Percentiles rank a stretch among this genome's conserved stretches.
Evolutionary conservation across 2,329 filamentous ascomycete species (phyloP).

Genomic region (Xylariaceae sp.): DNA sequence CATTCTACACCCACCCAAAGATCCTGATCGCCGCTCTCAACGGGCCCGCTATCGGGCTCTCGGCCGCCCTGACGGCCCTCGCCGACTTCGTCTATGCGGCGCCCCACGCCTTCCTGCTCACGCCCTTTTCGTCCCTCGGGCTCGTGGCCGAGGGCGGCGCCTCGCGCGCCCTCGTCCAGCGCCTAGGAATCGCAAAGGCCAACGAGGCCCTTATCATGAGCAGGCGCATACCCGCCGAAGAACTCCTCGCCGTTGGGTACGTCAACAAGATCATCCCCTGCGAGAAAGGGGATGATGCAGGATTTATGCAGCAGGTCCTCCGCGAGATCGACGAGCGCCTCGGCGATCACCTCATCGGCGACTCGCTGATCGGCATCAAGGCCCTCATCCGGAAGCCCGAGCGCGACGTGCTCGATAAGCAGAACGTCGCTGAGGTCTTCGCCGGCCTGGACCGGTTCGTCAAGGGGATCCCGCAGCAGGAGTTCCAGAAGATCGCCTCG

Average conservation of each 20-base stretch:
- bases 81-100: slow-evolving; percentile 90
- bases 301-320: slow-evolving; percentile 67
- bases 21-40: slow-evolving; percentile 89
- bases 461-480: slow-evolving; percentile 74
- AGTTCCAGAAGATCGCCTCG: slow-evolving; percentile 78
- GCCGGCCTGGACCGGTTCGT: slow-evolving; percentile 76
- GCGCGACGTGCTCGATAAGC: slow-evolving; percentile 63
- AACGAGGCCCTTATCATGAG: slow-evolving; percentile 94
- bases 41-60: slow-evolving; percentile 83
- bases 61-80: slow-evolving; percentile 74
- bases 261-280: slow-evolving; percentile 75
- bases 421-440: slow-evolving; percentile 82
- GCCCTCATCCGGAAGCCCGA: slow-evolving; percentile 71
- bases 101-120: slow-evolving; percentile 78
- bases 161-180: slow-evolving; percentile 69
- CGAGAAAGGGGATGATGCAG: slow-evolving; percentile 55
- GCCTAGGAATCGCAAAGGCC: slow-evolving; percentile 74
- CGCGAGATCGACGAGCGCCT: slow-evolving; percentile 75
- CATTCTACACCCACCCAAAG: slow-evolving; percentile 91
- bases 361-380: slow-evolving; percentile 81
- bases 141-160: slow-evolving; percentile 86
- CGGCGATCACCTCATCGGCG: slow-evolving; percentile 72
- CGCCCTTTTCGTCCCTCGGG: slow-evolving; percentile 84
- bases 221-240: slow-evolving; percentile 65
- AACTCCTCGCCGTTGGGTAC: slow-evolving; percentile 71